phyloP scores from a whole-genome alignment of 2,329 filamentous ascomycete genomes.

The Alternaria ventricosa region DNA sequence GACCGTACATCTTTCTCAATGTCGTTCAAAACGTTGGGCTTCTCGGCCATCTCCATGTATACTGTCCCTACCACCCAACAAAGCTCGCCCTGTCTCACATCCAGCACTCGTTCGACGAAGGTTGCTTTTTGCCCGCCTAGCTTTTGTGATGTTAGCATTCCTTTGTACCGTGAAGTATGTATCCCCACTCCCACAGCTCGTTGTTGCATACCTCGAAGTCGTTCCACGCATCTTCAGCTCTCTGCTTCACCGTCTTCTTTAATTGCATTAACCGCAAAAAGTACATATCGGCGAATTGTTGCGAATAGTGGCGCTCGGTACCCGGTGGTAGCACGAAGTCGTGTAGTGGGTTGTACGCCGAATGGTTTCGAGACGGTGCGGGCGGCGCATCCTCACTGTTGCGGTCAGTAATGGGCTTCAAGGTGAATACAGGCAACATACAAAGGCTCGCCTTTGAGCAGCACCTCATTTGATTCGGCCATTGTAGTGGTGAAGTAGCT shows the following conservation, averaged over 20 bases:
- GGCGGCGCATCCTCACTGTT: conserved; percentile 35
- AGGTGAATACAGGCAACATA: conserved; percentile 15
- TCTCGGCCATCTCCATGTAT: conserved; percentile 96
- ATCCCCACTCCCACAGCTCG: background rate
- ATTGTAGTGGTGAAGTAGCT: conserved; percentile 14
- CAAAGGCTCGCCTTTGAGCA: conserved; percentile 41
- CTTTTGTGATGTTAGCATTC: conserved; percentile 21
- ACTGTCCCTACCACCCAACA: conserved; percentile 96
- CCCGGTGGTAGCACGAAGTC: conserved; percentile 75
- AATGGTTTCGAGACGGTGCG: conserved; percentile 46
- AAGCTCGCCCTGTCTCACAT: conserved; percentile 92
- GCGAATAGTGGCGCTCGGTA: conserved; percentile 74
- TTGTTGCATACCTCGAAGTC: conserved; percentile 64
- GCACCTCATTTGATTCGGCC: conserved; percentile 23
- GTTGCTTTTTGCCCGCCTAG: conserved; percentile 78
- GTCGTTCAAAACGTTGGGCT: conserved; percentile 95
- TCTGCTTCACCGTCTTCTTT: conserved; percentile 79
- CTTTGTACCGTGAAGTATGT: background rate
- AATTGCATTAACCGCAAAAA: conserved; percentile 88
- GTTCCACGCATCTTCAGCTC: conserved; percentile 78
- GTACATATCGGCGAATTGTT: conserved; percentile 98
- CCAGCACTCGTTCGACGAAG: conserved; percentile 85
- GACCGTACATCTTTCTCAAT: conserved; percentile 80
- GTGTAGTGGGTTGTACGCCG: conserved; percentile 74
- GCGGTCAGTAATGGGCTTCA: conserved; percentile 16